Conservation (phyloP, 176 grass and related monocot species). For the Aegilops umbellulata region DNA sequence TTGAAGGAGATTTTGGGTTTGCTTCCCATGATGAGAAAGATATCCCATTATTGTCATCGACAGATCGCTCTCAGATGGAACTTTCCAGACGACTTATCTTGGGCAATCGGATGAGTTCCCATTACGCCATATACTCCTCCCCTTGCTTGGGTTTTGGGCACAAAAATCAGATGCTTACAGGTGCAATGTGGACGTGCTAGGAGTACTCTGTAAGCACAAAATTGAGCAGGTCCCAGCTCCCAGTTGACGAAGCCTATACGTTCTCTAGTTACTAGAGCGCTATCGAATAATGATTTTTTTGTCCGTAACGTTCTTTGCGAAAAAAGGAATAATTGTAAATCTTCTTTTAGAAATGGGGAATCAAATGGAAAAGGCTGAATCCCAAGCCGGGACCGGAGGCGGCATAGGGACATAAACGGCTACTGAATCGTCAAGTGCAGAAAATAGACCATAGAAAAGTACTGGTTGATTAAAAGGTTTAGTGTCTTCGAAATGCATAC, state of each 20-base stretch:
- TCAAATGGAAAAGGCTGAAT: not conserved
- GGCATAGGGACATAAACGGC: not conserved
- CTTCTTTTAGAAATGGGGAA: not conserved
- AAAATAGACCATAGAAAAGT: no score
- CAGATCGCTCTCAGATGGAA: not conserved
- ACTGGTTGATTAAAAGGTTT: no score
- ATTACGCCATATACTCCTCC: not conserved
- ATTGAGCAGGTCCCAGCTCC: no score
- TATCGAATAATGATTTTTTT: no score
- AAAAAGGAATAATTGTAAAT: no score
- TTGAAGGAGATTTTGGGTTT: not conserved
- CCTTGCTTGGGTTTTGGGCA: not conserved
- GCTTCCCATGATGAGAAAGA: not conserved
- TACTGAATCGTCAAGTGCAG: not conserved
- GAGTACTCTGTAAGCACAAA: no score
- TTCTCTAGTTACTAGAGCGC: no score
- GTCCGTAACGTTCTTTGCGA: no score
- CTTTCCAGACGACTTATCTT: slow-evolving; percentile 32
- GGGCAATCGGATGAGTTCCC: not conserved
- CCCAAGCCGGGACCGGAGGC: not conserved
- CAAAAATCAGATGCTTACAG: not conserved
- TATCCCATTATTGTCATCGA: not conserved
- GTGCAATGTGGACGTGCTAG: no score
- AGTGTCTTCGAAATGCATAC: no score
- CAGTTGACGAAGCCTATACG: no score